Conservation (phyloP, 495 filamentous ascomycete genomes). For the Podospora tetraspora region DNA sequence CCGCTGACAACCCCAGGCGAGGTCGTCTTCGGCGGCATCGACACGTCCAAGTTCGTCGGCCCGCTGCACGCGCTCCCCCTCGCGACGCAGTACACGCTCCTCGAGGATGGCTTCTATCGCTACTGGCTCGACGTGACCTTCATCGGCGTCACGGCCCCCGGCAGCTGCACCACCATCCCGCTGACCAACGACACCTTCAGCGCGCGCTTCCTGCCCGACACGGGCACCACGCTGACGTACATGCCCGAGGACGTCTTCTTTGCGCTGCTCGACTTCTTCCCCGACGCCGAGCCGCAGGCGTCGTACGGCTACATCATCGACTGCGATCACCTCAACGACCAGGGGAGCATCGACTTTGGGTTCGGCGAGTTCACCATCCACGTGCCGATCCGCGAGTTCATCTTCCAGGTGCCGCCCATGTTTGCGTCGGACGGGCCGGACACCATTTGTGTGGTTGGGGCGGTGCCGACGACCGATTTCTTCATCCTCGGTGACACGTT, state of each 20-base stretch:
- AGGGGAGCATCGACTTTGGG: conserved; percentile 55
- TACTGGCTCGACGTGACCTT: conserved; percentile 41
- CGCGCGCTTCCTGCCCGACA: conserved; percentile 66
- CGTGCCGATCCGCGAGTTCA: conserved; percentile 65
- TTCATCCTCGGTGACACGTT: conserved; percentile 73
- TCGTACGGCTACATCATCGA: conserved; percentile 38
- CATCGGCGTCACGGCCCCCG: conserved; percentile 43
- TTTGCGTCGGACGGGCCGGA: conserved; percentile 17
- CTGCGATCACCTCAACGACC: conserved; percentile 51
- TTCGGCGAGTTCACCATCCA: conserved; percentile 57
- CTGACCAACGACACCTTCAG: conserved; percentile 37
- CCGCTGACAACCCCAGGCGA: conserved; percentile 46
- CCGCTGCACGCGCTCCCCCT: conserved; percentile 46
- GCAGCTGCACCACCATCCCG: conserved; percentile 34
- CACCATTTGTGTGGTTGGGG: conserved; percentile 39
- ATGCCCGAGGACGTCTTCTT: conserved; percentile 57
- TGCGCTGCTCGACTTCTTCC: conserved; percentile 53
- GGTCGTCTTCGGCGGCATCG: conserved; percentile 82
- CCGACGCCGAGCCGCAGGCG: conserved; percentile 46
- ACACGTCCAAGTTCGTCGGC: conserved; percentile 73
- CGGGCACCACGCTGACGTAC: conserved; percentile 74
- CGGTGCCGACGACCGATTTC: conserved; percentile 28
- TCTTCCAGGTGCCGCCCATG: conserved; percentile 47
- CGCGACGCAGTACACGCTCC: conserved; percentile 2
- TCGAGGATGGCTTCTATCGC: conserved; percentile 23